phyloP scores from a whole-genome alignment of 495 filamentous ascomycete genomes.

The Tuber calosporum region DNA sequence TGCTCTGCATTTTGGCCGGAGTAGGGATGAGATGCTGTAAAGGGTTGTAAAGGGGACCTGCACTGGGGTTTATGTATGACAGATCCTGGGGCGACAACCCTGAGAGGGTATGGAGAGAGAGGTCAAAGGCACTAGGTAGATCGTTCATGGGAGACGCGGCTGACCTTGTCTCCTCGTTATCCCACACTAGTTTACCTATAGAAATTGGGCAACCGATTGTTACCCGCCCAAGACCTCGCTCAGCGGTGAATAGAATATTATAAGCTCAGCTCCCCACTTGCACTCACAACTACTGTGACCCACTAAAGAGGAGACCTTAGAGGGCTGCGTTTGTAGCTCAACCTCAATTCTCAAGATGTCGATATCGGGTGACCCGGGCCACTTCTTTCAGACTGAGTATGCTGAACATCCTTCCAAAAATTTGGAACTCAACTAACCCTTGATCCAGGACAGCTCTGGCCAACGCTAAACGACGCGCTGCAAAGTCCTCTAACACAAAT shows the following conservation, averaged over 20 bases:
- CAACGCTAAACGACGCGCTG: conserved; percentile 61
- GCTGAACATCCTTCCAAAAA: conserved; percentile 32
- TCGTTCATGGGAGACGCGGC: neutral
- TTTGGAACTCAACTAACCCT: conserved; percentile 11
- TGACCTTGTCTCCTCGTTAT: neutral
- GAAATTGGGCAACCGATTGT: neutral
- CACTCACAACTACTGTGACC: neutral
- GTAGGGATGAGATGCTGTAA: conserved; percentile 19
- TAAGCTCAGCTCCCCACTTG: no score
- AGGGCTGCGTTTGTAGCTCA: neutral
- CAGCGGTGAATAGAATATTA: no score
- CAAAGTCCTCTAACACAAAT: conserved; percentile 73
- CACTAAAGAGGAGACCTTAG: neutral
- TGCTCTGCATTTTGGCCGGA: neutral
- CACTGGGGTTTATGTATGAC: conserved; percentile 15
- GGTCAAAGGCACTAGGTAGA: neutral
- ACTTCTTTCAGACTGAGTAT: conserved; percentile 90
- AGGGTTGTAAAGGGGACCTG: conserved; percentile 16
- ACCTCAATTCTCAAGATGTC: conserved; percentile 50
- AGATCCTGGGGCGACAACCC: conserved; percentile 15
- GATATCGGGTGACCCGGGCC: conserved; percentile 55
- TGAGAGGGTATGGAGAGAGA: conserved; percentile 8
- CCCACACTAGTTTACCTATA: neutral
- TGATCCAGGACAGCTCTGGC: conserved; percentile 59
- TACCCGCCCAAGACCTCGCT: neutral